These are phyloP conservation scores for Cyberlindnera meyerae DNA, from an alignment of 805 yeast genomes.

Conservation along the genomic window DNA sequence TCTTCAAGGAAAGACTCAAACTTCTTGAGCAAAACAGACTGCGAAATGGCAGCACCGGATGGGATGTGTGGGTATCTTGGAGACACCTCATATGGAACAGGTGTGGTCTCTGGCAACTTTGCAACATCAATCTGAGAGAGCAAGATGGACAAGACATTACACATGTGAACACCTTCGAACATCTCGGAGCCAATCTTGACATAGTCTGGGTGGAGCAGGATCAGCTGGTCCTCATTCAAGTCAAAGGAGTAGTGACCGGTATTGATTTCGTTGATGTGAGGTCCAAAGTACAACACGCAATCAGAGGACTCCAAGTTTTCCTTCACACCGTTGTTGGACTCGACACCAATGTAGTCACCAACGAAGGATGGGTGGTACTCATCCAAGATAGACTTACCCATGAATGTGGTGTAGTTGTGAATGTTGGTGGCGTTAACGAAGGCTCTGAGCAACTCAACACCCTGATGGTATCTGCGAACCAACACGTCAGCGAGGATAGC, in stretches of 20 bases:
- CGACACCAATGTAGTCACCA: constrained; percentile 69
- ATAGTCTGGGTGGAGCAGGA: constrained; percentile 51
- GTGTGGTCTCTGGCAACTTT: constrained; percentile 17
- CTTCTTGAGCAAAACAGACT: constrained; percentile 37
- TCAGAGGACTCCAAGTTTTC: constrained; percentile 54
- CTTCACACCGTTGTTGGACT: constrained; percentile 44
- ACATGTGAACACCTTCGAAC: constrained; percentile 41
- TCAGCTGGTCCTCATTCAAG: constrained; percentile 36
- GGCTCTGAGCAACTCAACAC: constrained; percentile 37
- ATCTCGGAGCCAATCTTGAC: constrained; percentile 40
- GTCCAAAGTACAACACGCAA: constrained; percentile 66
- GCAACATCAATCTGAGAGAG: constrained; percentile 31
- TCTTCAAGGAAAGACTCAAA: constrained; percentile 45
- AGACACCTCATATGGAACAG: constrained; percentile 16
- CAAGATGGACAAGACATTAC: constrained; percentile 45
- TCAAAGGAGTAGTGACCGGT: constrained; percentile 58
- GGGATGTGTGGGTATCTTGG: constrained; percentile 23
- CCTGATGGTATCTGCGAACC: constrained; percentile 54
- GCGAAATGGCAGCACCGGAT: constrained; percentile 37
- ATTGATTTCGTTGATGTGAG: constrained; percentile 60
- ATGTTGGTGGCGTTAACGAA: constrained; percentile 41
- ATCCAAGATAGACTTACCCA: constrained; percentile 71
- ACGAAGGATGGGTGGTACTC: constrained; percentile 61
- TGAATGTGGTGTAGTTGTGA: constrained; percentile 55
- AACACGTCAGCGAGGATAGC: constrained; percentile 68